Conservation (phyloP, 805 yeast species). For the Starmerella sp. region DNA sequence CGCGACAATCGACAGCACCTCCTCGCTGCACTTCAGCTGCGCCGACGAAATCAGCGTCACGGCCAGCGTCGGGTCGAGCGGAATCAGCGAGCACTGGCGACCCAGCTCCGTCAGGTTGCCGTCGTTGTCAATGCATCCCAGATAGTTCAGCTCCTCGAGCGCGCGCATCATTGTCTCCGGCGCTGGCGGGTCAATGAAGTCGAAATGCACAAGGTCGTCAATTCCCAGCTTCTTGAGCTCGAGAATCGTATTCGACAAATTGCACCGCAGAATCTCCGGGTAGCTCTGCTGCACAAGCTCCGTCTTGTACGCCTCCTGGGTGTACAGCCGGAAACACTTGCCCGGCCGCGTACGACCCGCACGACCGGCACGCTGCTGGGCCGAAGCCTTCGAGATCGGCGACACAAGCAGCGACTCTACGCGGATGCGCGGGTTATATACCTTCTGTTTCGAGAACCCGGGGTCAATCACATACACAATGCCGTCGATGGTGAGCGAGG, state of each 20-base stretch:
- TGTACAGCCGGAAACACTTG: slow-evolving; percentile 89
- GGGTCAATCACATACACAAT: slow-evolving; percentile 96
- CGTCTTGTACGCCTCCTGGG: slow-evolving; percentile 91
- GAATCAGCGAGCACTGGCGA: slow-evolving; percentile 81
- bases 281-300: slow-evolving; percentile 91
- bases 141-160: slow-evolving; percentile 81
- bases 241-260: slow-evolving; percentile 80
- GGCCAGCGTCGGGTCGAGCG: slow-evolving; percentile 90
- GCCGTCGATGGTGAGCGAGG: slow-evolving; percentile 95
- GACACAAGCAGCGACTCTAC: slow-evolving; percentile 90
- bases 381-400: slow-evolving; percentile 93
- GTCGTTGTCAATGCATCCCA: slow-evolving; percentile 81
- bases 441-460: slow-evolving; percentile 93
- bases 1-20: slow-evolving; percentile 77
- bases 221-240: slow-evolving; percentile 89
- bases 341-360: slow-evolving; percentile 99
- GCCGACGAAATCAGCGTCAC: slow-evolving; percentile 85
- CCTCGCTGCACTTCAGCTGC: slow-evolving; percentile 76
- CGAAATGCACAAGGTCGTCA: slow-evolving; percentile 93
- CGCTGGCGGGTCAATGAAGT: slow-evolving; percentile 98
- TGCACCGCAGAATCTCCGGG: slow-evolving; percentile 88
- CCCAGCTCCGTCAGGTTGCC: slow-evolving; percentile 87
- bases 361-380: slow-evolving; percentile 98
- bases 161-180: slow-evolving; percentile 99
- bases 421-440: slow-evolving; percentile 89